A percentile compares a stretch with the other conserved stretches of the same genome.
phyloP scores from a whole-genome alignment of 768 basidiomycete genomes.

The Hygrophorus pudorinus region DNA sequence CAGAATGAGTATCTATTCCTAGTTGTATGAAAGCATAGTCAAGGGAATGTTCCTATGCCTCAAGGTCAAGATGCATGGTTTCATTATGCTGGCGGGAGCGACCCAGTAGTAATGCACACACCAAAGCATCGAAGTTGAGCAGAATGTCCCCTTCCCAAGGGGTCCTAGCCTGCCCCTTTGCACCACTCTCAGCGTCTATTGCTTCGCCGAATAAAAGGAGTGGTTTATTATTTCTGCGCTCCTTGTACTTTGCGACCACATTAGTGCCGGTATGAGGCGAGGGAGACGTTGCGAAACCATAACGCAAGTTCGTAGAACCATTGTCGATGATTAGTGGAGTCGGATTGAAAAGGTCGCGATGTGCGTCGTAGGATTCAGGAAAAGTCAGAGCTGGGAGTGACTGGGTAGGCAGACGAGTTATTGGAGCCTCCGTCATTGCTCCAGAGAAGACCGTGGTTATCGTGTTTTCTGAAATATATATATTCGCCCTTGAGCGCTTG shows the following conservation, averaged over 20 bases:
- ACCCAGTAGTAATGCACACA: slow-evolving; percentile 30
- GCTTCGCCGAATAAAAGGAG: slow-evolving; percentile 85
- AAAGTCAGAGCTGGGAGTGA: slow-evolving; percentile 23
- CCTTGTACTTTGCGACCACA: slow-evolving; percentile 79
- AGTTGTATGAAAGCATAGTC: slow-evolving; percentile 88
- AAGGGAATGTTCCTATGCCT: slow-evolving; percentile 80
- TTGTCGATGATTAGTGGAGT: slow-evolving; percentile 85
- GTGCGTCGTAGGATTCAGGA: slow-evolving; percentile 38
- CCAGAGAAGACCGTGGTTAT: no score
- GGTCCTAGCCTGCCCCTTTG: slow-evolving; percentile 64
- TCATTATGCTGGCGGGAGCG: slow-evolving; percentile 9
- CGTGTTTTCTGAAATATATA: no score
- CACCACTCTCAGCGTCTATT: slow-evolving; percentile 78
- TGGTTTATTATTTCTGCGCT: slow-evolving; percentile 73
- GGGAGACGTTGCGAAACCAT: slow-evolving; percentile 63
- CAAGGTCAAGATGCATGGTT: slow-evolving; percentile 14
- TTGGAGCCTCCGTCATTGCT: not conserved
- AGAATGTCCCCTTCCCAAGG: slow-evolving; percentile 95
- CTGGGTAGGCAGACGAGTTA: slow-evolving; percentile 14
- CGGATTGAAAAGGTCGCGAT: slow-evolving; percentile 28
- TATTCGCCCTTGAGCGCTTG: no score
- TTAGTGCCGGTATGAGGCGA: slow-evolving; percentile 57
- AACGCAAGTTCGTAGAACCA: slow-evolving; percentile 73
- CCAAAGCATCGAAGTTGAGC: slow-evolving; percentile 87
- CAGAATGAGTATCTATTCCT: slow-evolving; percentile 63